A percentile compares a stretch with the other conserved stretches of the same genome.
phyloP scores from a whole-genome alignment of 176 grass and related monocot genomes.

The Phoenix dactylifera region DNA sequence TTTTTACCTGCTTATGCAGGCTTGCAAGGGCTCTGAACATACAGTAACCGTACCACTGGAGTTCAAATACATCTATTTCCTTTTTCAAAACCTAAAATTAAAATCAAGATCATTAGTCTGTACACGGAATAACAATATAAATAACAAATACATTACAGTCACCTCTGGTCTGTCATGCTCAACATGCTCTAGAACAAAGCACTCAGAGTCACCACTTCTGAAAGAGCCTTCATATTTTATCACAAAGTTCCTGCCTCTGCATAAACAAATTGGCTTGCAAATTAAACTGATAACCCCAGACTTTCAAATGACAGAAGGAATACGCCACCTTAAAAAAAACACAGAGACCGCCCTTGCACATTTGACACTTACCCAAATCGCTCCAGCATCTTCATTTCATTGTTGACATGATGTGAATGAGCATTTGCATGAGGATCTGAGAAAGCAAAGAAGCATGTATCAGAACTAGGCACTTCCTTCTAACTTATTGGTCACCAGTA shows the following conservation, averaged over 20 bases:
- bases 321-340: background rate
- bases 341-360: background rate
- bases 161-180: slow-evolving; percentile 95
- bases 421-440: slow-evolving; percentile 81
- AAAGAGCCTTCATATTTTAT: slow-evolving; percentile 64
- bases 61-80: slow-evolving; percentile 55
- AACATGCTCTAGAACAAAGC: slow-evolving; percentile 88
- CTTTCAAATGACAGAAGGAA: too few relatives aligned
- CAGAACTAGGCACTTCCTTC: too few relatives aligned
- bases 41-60: slow-evolving; percentile 76
- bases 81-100: slow-evolving; percentile 56
- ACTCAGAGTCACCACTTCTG: slow-evolving; percentile 57
- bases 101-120: slow-evolving; percentile 11
- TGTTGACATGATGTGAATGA: slow-evolving; percentile 74
- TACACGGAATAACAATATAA: background rate
- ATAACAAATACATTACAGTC: slow-evolving; percentile 13
- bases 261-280: slow-evolving; percentile 2
- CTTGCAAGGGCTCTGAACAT: slow-evolving; percentile 75
- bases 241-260: slow-evolving; percentile 56
- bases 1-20: slow-evolving; percentile 67
- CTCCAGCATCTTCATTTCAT: slow-evolving; percentile 87
- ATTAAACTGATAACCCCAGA: too few relatives aligned
- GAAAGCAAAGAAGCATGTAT: slow-evolving; percentile 17
- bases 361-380: slow-evolving; percentile 61
- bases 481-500: too few relatives aligned